Evolutionary conservation across 2,329 filamentous ascomycete species (phyloP), one percentile per base, ranked within the genome.

Genomic region (Arachnopeziza araneosa): DNA sequence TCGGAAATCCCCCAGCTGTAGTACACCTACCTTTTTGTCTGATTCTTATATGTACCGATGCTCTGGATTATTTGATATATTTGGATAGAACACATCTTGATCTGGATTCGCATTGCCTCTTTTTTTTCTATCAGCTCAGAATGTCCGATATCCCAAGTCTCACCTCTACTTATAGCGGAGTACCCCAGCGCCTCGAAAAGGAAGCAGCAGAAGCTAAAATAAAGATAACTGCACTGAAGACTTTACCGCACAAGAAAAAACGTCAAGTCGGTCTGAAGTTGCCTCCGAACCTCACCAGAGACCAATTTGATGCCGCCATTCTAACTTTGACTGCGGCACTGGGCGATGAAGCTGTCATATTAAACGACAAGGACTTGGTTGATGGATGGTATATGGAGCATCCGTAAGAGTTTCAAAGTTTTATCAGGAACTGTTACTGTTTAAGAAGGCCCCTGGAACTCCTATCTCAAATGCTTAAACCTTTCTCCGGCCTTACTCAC

Each of bases 361-460:
- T 71, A 24, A 70, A 69, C 53, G 65, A 70, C 44, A 68, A 70
- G 57, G 64, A 66, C 2, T 57, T 71, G 24, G 64, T 70, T 14
- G 71, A 73, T 65, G 71, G 71, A 6, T 73, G 71, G 71, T 73
- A 73, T 58, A 71, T 73, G 70, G 69, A 73, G 50, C 71, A 73
- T 64, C 71, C 71, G 71, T 73, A 63, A 63, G 69, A 23, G 4
- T 14, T 22, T 1, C 8, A 52, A 12, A 14, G 10, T 5, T 21
- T 23, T 6, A 4, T 44, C 3, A 44, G 12, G 2, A 8, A 44
- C 2, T 44, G 3, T 5, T 9, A 30, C 26, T 30, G 9, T 30
- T 30, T 30, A 9, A 9, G 26, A 30, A 30, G 26, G 9, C 9
- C 5, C 26, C 4, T 30, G 4, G 9, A 4, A 30, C 9, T 30